Conservation (phyloP, 495 filamentous ascomycete genomes). For the Talaromyces borbonicus region DNA sequence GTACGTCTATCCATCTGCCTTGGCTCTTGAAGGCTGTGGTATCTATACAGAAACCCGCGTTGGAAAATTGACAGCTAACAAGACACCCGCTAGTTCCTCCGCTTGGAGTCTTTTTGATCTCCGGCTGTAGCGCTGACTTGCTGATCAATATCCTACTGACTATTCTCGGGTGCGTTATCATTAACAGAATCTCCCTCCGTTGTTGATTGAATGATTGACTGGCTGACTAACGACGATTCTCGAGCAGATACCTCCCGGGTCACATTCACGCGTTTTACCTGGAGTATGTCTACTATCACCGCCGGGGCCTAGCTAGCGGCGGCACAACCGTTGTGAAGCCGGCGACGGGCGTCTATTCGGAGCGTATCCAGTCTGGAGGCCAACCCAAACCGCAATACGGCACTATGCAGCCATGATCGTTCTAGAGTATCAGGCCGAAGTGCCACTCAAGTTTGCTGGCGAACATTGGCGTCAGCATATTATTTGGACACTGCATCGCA, state of each 20-base stretch:
- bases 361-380: conserved; percentile 66
- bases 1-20: conserved; percentile 25
- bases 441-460: too few species aligned
- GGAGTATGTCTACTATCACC: conserved; percentile 77
- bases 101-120: conserved; percentile 51
- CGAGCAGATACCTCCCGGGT: conserved; percentile 58
- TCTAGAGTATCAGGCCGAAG: too few species aligned
- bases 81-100: conserved; percentile 43
- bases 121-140: conserved; percentile 54
- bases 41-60: too few species aligned
- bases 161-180: conserved; percentile 44
- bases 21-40: conserved; percentile 3
- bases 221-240: neutral
- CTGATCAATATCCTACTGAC: conserved; percentile 57
- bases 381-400: conserved; percentile 14
- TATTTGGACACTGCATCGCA: too few species aligned
- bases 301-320: conserved; percentile 44
- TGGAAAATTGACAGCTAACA: too few species aligned
- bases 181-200: neutral
- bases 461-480: too few species aligned
- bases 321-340: conserved; percentile 36
- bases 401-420: neutral
- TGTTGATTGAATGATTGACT: neutral
- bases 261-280: conserved; percentile 89
- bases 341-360: conserved; percentile 71